Conservation (phyloP, 345 rosid genomes). For the Lagerstroemia speciosa region DNA sequence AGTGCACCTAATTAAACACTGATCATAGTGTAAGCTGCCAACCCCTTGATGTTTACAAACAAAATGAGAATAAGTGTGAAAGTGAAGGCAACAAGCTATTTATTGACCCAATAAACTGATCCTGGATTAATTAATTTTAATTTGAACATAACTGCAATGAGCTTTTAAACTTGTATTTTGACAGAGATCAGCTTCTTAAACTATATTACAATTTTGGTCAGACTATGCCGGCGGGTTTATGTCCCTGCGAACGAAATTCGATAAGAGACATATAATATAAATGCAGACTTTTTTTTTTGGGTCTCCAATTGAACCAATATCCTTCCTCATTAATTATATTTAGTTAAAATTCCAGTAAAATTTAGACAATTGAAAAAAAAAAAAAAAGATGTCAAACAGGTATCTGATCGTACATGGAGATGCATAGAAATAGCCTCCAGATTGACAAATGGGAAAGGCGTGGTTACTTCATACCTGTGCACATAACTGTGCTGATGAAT, state of each 20-base stretch:
- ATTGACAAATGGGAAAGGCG: background rate
- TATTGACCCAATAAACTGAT: too few relatives aligned
- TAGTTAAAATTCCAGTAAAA: background rate
- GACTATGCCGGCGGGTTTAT: slow-evolving; percentile 95
- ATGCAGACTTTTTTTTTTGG: background rate
- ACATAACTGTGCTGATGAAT: slow-evolving; percentile 81
- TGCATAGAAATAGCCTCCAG: background rate
- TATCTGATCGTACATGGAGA: background rate
- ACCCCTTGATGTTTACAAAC: too few relatives aligned
- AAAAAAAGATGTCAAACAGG: background rate
- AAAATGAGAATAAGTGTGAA: too few relatives aligned
- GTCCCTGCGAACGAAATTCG: slow-evolving; percentile 52
- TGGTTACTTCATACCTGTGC: slow-evolving; percentile 43
- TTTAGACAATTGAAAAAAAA: background rate
- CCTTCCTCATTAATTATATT: background rate
- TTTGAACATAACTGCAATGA: too few relatives aligned
- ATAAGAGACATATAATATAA: slow-evolving; percentile 8
- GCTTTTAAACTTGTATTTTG: too few relatives aligned
- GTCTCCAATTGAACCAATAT: background rate
- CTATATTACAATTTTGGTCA: too few relatives aligned
- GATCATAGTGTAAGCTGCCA: too few relatives aligned
- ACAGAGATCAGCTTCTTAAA: too few relatives aligned
- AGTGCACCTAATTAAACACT: too few relatives aligned
- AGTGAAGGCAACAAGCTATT: too few relatives aligned
- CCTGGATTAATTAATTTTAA: too few relatives aligned